phyloP scores from a whole-genome alignment of 1,284 basidiomycete species.

The Naganishia sp. region DNA sequence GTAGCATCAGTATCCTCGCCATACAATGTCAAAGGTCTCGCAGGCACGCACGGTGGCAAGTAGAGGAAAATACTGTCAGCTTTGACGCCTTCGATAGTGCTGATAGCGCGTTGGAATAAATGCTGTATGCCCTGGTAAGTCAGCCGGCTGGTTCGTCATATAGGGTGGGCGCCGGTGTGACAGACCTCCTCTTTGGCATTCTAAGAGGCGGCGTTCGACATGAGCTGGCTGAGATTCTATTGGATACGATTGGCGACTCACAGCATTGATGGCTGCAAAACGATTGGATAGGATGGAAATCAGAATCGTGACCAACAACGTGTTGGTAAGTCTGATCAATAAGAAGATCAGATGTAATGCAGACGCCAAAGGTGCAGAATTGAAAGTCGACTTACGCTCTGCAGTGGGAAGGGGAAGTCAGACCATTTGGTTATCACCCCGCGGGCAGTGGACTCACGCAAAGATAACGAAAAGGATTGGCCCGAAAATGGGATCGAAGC shows the following conservation, averaged over 20 bases:
- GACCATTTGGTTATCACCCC: background rate
- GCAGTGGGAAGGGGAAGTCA: background rate
- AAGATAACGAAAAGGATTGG: conserved; percentile 82
- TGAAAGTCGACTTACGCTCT: background rate
- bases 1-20: background rate
- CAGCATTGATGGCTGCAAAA: conserved; percentile 74
- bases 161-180: conserved; percentile 13
- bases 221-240: conserved; percentile 29
- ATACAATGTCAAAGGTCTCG: background rate
- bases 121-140: conserved; percentile 58
- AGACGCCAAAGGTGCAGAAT: conserved; percentile 9
- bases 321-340: conserved; percentile 46
- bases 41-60: conserved; percentile 74
- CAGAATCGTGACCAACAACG: conserved; percentile 63
- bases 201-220: conserved; percentile 48
- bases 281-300: conserved; percentile 85
- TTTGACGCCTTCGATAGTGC: conserved; percentile 86
- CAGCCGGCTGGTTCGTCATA: background rate
- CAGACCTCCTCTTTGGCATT: conserved; percentile 78
- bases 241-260: conserved; percentile 52
- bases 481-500: conserved; percentile 73
- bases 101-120: conserved; percentile 81
- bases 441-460: conserved; percentile 55
- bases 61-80: conserved; percentile 88
- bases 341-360: conserved; percentile 6